Evolutionary conservation across 805 yeast genomes (phyloP).

Genomic region (Monosporozyma aquatica): DNA sequence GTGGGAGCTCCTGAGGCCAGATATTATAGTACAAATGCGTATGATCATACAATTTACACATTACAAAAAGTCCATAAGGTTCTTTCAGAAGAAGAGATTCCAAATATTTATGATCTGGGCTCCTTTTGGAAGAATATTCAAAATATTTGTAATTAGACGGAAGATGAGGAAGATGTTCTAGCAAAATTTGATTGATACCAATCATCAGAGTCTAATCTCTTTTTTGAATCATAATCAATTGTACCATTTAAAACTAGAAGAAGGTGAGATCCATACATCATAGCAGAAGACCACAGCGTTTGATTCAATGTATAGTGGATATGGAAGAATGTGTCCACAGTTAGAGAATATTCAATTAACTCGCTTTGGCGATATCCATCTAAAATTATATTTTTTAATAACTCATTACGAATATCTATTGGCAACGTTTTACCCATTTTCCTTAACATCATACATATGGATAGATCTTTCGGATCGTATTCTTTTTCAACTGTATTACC

Average conservation of each 20-base stretch:
- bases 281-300: background rate
- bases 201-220: constrained; percentile 6
- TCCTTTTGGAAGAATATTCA: constrained; percentile 19
- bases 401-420: constrained; percentile 4
- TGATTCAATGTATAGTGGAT: background rate
- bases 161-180: background rate
- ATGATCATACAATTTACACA: constrained; percentile 18
- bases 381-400: constrained; percentile 3
- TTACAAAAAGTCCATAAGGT: constrained; percentile 10
- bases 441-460: constrained; percentile 3
- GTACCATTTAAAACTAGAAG: background rate
- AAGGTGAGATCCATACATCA: no score
- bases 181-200: constrained; percentile 10
- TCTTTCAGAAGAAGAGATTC: constrained; percentile 13
- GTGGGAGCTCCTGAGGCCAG: background rate
- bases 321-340: background rate
- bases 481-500: constrained; percentile 6
- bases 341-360: background rate
- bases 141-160: constrained; percentile 12
- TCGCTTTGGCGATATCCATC: background rate
- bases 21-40: constrained; percentile 26
- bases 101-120: constrained; percentile 28
- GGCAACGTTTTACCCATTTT: constrained; percentile 3
- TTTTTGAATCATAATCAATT: background rate
- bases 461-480: constrained; percentile 10